Conservation (phyloP, 1,139 yeast genomes). For the Sugiyamaella novakii region DNA sequence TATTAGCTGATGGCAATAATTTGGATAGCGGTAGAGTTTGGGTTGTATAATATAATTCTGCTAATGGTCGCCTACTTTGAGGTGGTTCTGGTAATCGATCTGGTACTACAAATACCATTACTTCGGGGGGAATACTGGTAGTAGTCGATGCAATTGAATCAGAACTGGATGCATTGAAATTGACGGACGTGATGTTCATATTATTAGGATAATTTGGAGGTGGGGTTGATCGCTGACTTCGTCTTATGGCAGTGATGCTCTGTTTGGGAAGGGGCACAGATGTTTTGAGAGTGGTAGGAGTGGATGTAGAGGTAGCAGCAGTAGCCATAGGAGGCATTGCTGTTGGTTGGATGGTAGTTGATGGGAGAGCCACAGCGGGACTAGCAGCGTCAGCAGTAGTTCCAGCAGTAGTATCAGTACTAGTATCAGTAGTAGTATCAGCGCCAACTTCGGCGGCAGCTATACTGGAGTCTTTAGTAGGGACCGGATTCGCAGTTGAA, state of each 20-base stretch:
- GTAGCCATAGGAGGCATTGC: not conserved
- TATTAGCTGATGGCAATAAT: constrained; percentile 80
- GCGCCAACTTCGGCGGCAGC: not conserved
- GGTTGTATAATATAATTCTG: constrained; percentile 83
- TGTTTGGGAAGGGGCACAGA: constrained; percentile 3
- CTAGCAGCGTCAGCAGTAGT: not conserved
- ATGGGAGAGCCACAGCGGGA: not conserved
- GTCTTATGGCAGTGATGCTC: constrained; percentile 7
- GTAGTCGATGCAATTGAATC: not conserved
- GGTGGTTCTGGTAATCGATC: constrained; percentile 42
- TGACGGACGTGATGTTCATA: constrained; percentile 6
- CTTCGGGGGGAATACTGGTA: constrained; percentile 28
- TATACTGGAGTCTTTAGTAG: too few species aligned
- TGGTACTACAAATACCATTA: constrained; percentile 41
- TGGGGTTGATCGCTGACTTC: constrained; percentile 10
- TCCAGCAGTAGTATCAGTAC: not conserved
- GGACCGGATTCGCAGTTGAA: not conserved
- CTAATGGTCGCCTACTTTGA: constrained; percentile 53
- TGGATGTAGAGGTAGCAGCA: not conserved
- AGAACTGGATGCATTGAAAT: not conserved
- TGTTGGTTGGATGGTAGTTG: not conserved
- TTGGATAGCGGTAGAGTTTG: constrained; percentile 85
- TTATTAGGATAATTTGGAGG: constrained; percentile 13
- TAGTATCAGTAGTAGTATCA: not conserved
- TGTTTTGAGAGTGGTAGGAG: not conserved